phyloP scores from a whole-genome alignment of 1,139 yeast species.

The Protomyces gravidus region DNA sequence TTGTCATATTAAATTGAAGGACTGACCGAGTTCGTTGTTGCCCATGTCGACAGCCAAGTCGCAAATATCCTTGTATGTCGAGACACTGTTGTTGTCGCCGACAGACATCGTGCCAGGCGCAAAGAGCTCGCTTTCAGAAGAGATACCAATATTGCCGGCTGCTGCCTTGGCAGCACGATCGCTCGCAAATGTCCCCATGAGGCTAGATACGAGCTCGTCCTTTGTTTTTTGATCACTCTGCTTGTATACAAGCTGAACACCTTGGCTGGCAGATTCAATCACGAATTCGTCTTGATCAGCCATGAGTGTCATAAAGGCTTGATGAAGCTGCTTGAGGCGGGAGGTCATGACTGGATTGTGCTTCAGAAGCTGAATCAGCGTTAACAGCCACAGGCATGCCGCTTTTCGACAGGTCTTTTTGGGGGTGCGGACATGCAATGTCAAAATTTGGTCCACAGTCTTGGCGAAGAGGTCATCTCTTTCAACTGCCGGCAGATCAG shows the following conservation, averaged over 20 bases:
- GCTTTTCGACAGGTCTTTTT: constrained; percentile 43
- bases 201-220: constrained; percentile 68
- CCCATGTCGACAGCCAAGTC: constrained; percentile 87
- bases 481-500: background rate
- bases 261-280: constrained; percentile 89
- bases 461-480: background rate
- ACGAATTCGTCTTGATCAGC: constrained; percentile 48
- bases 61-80: constrained; percentile 29
- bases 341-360: constrained; percentile 46
- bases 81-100: constrained; percentile 42
- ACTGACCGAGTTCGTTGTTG: constrained; percentile 2
- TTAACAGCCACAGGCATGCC: constrained; percentile 80
- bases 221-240: constrained; percentile 64
- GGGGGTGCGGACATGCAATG: constrained; percentile 2
- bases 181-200: constrained; percentile 67
- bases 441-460: background rate
- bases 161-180: constrained; percentile 12
- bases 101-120: constrained; percentile 76
- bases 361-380: constrained; percentile 71
- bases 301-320: constrained; percentile 49
- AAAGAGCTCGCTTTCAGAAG: constrained; percentile 76
- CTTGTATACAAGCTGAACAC: constrained; percentile 76
- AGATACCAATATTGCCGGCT: constrained; percentile 50
- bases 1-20: too few species aligned
- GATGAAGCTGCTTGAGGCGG: constrained; percentile 57